phyloP scores from a whole-genome alignment of 2,329 filamentous ascomycete species.

The Metarhizium anisopliae region DNA sequence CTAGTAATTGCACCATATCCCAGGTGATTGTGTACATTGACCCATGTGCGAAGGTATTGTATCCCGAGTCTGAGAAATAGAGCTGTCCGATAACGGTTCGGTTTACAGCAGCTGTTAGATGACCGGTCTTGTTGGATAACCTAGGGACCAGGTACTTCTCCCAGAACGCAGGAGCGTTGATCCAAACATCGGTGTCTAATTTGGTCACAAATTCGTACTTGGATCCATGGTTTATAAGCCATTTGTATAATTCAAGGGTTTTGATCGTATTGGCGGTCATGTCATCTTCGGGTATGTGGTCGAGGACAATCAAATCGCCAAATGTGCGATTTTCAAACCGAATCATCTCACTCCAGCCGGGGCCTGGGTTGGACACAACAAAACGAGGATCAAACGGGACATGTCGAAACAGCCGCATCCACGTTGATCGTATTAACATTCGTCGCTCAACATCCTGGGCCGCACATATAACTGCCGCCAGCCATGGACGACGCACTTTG shows the following conservation, averaged over 20 bases:
- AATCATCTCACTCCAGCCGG: constrained; percentile 16
- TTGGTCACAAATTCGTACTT: constrained; percentile 23
- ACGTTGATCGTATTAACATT: constrained; percentile 21
- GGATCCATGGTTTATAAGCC: constrained; percentile 14
- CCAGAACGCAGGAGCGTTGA: constrained; percentile 23
- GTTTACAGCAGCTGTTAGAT: constrained; percentile 8
- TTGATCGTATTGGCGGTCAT: constrained; percentile 24
- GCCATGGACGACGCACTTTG: constrained; percentile 14
- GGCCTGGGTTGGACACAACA: constrained; percentile 21
- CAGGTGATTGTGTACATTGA: constrained; percentile 25
- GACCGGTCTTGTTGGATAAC: constrained; percentile 11
- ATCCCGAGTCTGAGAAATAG: constrained; percentile 15
- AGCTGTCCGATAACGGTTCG: constrained; percentile 21
- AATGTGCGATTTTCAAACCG: constrained; percentile 21
- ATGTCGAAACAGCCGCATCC: constrained; percentile 21
- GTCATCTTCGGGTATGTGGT: constrained; percentile 21
- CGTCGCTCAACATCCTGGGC: constrained; percentile 18
- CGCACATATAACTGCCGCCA: constrained; percentile 20
- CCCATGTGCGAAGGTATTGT: constrained; percentile 21
- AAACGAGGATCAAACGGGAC: constrained; percentile 21
- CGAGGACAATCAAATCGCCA: constrained; percentile 24
- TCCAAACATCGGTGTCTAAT: constrained; percentile 22
- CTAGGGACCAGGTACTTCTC: constrained; percentile 17
- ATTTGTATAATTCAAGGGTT: constrained; percentile 23
- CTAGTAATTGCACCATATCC: constrained; percentile 21